phyloP scores from a whole-genome alignment of 257 asterid species.

The Parsonsia alboflavescens region DNA sequence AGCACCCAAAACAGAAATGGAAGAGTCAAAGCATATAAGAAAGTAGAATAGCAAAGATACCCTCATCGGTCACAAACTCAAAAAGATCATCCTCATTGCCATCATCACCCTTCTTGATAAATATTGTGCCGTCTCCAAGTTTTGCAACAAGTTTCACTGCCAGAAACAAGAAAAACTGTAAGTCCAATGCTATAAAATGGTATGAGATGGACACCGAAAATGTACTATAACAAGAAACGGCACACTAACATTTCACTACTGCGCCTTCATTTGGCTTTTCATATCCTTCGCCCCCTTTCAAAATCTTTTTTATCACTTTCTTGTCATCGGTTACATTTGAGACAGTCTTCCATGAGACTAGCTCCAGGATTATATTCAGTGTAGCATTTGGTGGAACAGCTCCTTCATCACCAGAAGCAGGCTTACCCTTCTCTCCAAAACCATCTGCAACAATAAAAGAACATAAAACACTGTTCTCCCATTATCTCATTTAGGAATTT shows the following conservation, averaged over 20 bases:
- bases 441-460: slow-evolving; percentile 37
- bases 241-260: slow-evolving; percentile 32
- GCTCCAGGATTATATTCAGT: slow-evolving; percentile 35
- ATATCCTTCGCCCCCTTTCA: slow-evolving; percentile 54
- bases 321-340: slow-evolving; percentile 41
- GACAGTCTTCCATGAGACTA: slow-evolving; percentile 50
- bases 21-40: background rate
- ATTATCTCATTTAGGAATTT: background rate
- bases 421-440: slow-evolving; percentile 54
- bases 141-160: slow-evolving; percentile 51
- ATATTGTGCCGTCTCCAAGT: slow-evolving; percentile 48
- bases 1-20: background rate
- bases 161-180: background rate
- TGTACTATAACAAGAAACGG: background rate
- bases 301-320: slow-evolving; percentile 43
- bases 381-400: slow-evolving; percentile 51
- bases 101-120: slow-evolving; percentile 36
- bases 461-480: background rate
- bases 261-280: slow-evolving; percentile 55
- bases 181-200: background rate
- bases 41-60: slow-evolving; percentile 14
- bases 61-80: slow-evolving; percentile 52
- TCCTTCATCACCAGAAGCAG: slow-evolving; percentile 35
- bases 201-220: background rate
- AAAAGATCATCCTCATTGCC: slow-evolving; percentile 35